Evolutionary conservation across 2,329 filamentous ascomycete species (phyloP).

Genomic region (Colletotrichum abscissum): DNA sequence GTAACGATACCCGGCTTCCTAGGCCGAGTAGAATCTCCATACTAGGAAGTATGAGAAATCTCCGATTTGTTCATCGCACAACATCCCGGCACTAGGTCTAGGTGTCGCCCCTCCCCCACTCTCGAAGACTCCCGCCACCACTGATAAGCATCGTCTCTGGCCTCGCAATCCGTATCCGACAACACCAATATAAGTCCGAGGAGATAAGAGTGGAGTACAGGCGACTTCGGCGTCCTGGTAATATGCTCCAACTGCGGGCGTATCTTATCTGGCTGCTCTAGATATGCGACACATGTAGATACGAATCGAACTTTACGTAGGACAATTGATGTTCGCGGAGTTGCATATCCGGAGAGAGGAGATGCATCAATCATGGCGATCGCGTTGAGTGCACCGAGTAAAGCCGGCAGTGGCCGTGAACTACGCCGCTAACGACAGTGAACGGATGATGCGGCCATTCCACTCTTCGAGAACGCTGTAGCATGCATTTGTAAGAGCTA

Average conservation of each 20-base stretch:
- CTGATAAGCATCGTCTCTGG: slow-evolving; percentile 10
- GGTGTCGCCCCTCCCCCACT: slow-evolving; percentile 20
- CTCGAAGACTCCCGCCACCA: not conserved
- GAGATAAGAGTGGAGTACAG: slow-evolving; percentile 28
- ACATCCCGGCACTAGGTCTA: not conserved
- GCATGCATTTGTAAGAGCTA: not conserved
- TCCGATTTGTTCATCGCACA: not conserved
- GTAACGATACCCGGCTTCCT: not conserved
- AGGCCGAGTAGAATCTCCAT: not conserved
- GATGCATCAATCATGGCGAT: not conserved
- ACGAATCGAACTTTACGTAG: not conserved
- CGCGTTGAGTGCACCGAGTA: not conserved
- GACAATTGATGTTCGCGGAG: not conserved
- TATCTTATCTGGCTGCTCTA: slow-evolving; percentile 12
- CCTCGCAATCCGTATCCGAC: not conserved
- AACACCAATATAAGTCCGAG: not conserved
- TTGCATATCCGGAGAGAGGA: not conserved
- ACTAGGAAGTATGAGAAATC: not conserved
- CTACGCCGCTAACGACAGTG: not conserved
- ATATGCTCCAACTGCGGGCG: not conserved
- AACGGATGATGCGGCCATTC: not conserved
- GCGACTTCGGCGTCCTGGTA: not conserved
- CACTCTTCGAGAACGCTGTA: not conserved
- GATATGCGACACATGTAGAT: not conserved
- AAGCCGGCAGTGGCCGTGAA: not conserved